These are phyloP conservation scores for Wickerhamomyces strasburgensis DNA, from an alignment of 805 yeast species.

Conservation along the genomic window DNA sequence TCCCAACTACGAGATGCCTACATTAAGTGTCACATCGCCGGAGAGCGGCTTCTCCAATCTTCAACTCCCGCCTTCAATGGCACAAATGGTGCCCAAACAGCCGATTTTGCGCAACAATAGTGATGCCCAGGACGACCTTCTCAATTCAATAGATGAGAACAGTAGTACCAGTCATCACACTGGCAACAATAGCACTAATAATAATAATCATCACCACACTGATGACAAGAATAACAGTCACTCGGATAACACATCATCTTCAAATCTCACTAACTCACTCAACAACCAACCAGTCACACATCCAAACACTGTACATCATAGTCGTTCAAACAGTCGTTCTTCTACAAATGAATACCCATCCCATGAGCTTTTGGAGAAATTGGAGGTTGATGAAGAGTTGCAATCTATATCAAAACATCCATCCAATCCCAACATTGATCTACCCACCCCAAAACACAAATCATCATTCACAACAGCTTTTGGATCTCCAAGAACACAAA, in stretches of 20 bases:
- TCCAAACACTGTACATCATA: no score
- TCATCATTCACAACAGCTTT: constrained; percentile 23
- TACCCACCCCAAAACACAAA: constrained; percentile 26
- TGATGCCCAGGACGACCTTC: constrained; percentile 21
- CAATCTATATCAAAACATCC: no score
- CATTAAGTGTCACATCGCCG: constrained; percentile 21
- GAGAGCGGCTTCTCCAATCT: constrained; percentile 26
- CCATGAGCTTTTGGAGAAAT: neutral
- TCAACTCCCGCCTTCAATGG: constrained; percentile 63
- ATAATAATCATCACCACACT: neutral
- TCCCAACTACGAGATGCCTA: constrained; percentile 15
- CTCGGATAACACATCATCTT: no score
- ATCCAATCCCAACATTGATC: constrained; percentile 8
- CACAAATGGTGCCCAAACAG: constrained; percentile 63
- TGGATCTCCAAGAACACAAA: constrained; percentile 17
- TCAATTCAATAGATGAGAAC: constrained; percentile 10
- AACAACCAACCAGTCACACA: neutral
- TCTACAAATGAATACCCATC: neutral
- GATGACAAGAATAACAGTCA: neutral
- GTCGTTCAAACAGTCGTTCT: constrained; percentile 1
- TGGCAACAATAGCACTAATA: constrained; percentile 2
- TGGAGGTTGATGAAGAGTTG: no score
- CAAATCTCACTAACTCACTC: neutral
- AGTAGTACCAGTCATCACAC: constrained; percentile 4
- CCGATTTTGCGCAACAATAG: constrained; percentile 60